phyloP scores from a whole-genome alignment of 257 asterid species.

The Oldenlandia corymbosa region DNA sequence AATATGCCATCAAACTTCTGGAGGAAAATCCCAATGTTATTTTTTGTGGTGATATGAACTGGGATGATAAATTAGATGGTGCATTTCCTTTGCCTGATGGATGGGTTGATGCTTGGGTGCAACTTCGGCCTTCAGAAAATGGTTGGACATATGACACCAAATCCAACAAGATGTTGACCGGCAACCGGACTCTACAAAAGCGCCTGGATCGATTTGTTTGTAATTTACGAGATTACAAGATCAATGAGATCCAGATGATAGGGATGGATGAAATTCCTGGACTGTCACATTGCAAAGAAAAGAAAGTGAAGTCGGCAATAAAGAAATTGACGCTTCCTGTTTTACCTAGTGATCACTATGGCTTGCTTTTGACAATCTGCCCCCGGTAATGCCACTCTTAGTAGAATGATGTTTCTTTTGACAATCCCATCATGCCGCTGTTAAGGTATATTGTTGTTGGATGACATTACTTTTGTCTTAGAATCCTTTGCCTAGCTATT shows the following conservation, averaged over 20 bases:
- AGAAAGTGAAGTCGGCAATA: constrained; percentile 60
- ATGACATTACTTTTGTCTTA: background rate
- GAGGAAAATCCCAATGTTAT: constrained; percentile 53
- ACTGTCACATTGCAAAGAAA: constrained; percentile 48
- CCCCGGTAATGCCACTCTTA: constrained; percentile 12
- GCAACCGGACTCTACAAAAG: constrained; percentile 57
- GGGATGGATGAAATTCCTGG: constrained; percentile 79
- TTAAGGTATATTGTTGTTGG: background rate
- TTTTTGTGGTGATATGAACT: constrained; percentile 95
- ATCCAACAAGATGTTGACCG: constrained; percentile 80
- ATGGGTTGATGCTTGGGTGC: constrained; percentile 88
- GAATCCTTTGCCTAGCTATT: constrained; percentile 2
- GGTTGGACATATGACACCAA: constrained; percentile 96
- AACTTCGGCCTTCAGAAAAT: constrained; percentile 57
- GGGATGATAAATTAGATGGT: constrained; percentile 89
- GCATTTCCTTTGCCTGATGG: constrained; percentile 62
- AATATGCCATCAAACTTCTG: constrained; percentile 59
- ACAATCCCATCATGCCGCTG: too few relatives aligned
- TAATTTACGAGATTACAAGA: constrained; percentile 56
- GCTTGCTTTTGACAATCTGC: constrained; percentile 65
- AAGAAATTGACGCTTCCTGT: constrained; percentile 71
- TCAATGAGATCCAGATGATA: constrained; percentile 59
- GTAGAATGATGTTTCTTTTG: too few relatives aligned
- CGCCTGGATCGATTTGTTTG: constrained; percentile 77
- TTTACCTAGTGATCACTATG: constrained; percentile 92